A percentile compares a stretch with the other conserved stretches of the same genome.
phyloP scores from a whole-genome alignment of 2,329 filamentous ascomycete genomes.

The Ophiostoma tasmaniense region DNA sequence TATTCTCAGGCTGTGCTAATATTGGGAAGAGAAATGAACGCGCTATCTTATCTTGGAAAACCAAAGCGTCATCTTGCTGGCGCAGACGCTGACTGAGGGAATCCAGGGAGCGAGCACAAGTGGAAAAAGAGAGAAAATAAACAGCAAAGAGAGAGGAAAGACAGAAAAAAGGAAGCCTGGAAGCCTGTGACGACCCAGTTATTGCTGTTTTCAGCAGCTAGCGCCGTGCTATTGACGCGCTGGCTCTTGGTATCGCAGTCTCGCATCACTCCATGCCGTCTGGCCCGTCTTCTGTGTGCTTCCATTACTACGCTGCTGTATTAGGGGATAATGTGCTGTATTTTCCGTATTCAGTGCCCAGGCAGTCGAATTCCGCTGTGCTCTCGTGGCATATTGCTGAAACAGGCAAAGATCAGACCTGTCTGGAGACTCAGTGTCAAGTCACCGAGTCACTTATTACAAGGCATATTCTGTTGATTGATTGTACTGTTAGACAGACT shows the following conservation, averaged over 20 bases:
- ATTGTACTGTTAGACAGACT: neutral
- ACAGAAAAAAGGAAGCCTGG: neutral
- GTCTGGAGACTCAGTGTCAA: neutral
- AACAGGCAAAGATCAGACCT: slow-evolving; percentile 9
- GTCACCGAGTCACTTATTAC: neutral
- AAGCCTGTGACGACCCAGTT: slow-evolving; percentile 2
- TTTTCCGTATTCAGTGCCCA: neutral
- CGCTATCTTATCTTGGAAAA: neutral
- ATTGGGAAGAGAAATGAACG: neutral
- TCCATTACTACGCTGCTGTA: neutral
- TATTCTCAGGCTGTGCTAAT: neutral
- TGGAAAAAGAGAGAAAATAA: neutral
- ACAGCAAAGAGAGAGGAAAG: neutral
- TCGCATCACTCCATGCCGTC: neutral
- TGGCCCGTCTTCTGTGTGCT: neutral
- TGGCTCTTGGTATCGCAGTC: neutral
- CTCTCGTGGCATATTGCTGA: slow-evolving; percentile 14
- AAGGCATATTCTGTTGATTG: too few species aligned
- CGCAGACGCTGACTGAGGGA: neutral
- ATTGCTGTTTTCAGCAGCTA: slow-evolving; percentile 3
- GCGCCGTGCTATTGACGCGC: slow-evolving; percentile 8
- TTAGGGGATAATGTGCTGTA: neutral
- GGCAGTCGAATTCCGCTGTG: neutral
- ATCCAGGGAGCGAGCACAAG: neutral
- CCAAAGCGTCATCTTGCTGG: neutral